phyloP scores from a whole-genome alignment of 306 rosid genomes.

The Albizia julibrissin region DNA sequence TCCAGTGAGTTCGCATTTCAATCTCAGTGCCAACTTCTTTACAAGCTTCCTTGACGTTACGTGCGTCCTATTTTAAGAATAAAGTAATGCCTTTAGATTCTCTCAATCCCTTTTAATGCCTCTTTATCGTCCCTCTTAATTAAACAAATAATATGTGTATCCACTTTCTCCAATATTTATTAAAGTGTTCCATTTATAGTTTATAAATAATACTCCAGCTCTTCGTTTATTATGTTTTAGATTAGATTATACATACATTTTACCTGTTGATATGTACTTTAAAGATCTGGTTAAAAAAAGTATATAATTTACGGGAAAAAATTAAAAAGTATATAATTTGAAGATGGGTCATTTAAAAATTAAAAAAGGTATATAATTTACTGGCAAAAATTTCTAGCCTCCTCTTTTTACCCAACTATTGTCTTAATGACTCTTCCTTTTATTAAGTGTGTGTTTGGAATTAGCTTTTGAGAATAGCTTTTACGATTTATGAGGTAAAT shows the following conservation, averaged over 20 bases:
- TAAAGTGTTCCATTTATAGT: background rate
- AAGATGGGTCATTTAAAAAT: no score
- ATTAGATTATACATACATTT: background rate
- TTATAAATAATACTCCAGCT: background rate
- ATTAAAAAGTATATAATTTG: no score
- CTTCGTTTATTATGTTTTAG: background rate
- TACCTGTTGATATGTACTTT: background rate
- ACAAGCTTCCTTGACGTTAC: background rate
- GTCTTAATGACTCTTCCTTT: no score
- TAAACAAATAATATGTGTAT: background rate
- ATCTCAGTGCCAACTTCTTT: background rate
- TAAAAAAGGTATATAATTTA: no score
- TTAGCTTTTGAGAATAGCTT: no score
- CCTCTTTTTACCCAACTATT: no score
- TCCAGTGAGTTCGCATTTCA: conserved; percentile 14
- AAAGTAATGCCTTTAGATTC: background rate
- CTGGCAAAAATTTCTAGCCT: no score
- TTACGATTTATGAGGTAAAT: no score
- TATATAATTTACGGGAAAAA: no score
- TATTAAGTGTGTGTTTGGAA: no score
- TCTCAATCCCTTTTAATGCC: background rate
- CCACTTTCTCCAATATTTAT: background rate
- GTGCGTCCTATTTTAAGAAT: conserved; percentile 10
- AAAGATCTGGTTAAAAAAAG: background rate
- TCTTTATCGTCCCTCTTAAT: background rate